Evolutionary conservation across 495 filamentous ascomycete genomes (phyloP), one percentile per base, ranked within the genome.

Genomic region (Annulohypoxylon moriforme): DNA sequence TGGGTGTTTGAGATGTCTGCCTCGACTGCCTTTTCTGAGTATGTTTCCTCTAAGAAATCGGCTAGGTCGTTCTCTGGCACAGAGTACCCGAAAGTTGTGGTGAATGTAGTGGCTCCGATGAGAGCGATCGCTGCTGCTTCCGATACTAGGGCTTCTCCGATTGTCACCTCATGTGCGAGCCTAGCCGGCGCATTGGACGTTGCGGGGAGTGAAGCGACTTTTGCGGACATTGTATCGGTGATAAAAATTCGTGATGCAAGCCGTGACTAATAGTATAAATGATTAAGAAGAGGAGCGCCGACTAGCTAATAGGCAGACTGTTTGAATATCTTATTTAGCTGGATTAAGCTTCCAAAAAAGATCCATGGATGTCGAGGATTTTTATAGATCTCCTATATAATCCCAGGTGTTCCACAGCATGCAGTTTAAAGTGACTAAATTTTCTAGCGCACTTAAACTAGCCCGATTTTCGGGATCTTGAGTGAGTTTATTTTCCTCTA

Each of bases 31-130:
- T 74, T 49, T 9, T 61, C 49, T 31, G 65, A 67, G 71, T 81
- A 82, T 1, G 75, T 72, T 16, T 34, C 47, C 2, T 57, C 52
- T 4, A 84, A 69, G 62, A 77, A 84, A n/a, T 34, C 31, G 22
- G 74, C 72, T 0, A 84, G 66, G 42, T 84, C 78, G 4, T 64
- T 25, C 3, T 67, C 56, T 0, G 79, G 69, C 6, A 83, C 61
- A 0, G 78, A 79, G 59, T 73, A 74, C 0, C 79, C 82, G 66
- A 82, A 84, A 10, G 77, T 67, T 10, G 71, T 61, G 42, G 74
- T 72, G 71, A 82, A 84, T 13, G 75, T 74, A 40, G 60, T 63
- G 24, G 73, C 36, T 65, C 81, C 82, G 29, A 84, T 75, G 10
- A 49, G 61, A 8, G 77, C 70, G 46, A 84, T 79, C 34, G 72